phyloP scores from a whole-genome alignment of 768 basidiomycete genomes.

The Pilatotrama ljubarskyi region DNA sequence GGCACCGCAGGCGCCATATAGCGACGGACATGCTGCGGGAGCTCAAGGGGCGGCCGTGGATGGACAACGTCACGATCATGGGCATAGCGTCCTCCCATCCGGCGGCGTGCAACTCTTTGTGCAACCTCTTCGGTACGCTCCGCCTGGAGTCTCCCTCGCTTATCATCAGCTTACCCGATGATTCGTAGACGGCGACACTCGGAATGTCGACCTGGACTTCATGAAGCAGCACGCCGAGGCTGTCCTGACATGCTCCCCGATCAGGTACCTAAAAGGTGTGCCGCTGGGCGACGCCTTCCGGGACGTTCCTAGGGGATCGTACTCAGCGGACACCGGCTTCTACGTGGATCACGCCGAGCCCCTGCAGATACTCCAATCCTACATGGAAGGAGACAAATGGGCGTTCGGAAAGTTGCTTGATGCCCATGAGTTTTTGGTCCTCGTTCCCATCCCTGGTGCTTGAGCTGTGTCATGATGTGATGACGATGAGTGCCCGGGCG shows the following conservation, averaged over 20 bases:
- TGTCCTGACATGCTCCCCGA: slow-evolving; percentile 24
- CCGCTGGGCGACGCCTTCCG: slow-evolving; percentile 30
- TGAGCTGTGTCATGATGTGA: not conserved
- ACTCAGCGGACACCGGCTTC: slow-evolving; percentile 32
- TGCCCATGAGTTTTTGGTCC: slow-evolving; percentile 33
- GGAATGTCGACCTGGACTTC: slow-evolving; percentile 24
- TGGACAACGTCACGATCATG: slow-evolving; percentile 27
- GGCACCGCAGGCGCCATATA: slow-evolving; percentile 29
- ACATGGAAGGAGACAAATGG: slow-evolving; percentile 26
- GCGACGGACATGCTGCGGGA: slow-evolving; percentile 25
- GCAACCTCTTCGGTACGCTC: slow-evolving; percentile 31
- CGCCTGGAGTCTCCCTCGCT: not conserved
- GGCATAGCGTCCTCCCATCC: slow-evolving; percentile 37
- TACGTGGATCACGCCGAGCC: slow-evolving; percentile 37
- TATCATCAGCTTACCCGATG: not conserved
- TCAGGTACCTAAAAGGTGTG: slow-evolving; percentile 29
- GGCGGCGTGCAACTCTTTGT: slow-evolving; percentile 30
- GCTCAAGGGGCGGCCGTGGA: slow-evolving; percentile 17
- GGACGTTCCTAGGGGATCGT: slow-evolving; percentile 26
- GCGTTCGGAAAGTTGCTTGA: slow-evolving; percentile 32
- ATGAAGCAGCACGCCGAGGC: slow-evolving; percentile 21
- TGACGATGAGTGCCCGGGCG: not conserved
- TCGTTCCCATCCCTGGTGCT: slow-evolving; percentile 9
- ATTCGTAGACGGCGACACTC: not conserved
- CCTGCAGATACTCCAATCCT: slow-evolving; percentile 24